phyloP scores from a whole-genome alignment of 306 rosid species.

The Echinosophora koreensis region DNA sequence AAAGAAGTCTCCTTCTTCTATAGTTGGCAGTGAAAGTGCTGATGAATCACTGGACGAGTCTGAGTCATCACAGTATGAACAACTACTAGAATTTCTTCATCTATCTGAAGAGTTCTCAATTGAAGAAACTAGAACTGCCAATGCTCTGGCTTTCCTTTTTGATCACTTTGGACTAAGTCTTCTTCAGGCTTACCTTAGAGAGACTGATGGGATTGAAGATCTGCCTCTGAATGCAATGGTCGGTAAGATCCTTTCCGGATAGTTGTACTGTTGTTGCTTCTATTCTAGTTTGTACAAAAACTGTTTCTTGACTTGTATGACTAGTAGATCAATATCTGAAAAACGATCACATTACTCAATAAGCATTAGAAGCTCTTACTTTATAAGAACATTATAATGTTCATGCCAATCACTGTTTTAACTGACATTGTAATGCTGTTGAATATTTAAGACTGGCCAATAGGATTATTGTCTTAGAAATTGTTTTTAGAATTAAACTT shows the following conservation, averaged over 20 bases:
- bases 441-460: constrained; percentile 15
- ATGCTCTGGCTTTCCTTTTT: constrained; percentile 83
- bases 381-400: constrained; percentile 1
- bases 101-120: constrained; percentile 74
- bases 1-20: constrained; percentile 72
- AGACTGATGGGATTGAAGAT: constrained; percentile 70
- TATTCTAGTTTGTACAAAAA: constrained; percentile 11
- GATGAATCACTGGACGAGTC: constrained; percentile 87
- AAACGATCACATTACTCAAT: not conserved
- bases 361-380: constrained; percentile 8
- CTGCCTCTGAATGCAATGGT: constrained; percentile 96
- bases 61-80: constrained; percentile 89
- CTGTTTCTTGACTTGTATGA: constrained; percentile 9
- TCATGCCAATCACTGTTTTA: not conserved
- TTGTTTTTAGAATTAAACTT: constrained; percentile 2
- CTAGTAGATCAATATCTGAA: constrained; percentile 11
- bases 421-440: constrained; percentile 34
- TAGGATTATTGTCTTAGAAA: constrained; percentile 6
- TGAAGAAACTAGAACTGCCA: constrained; percentile 78
- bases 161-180: constrained; percentile 92
- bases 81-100: constrained; percentile 79
- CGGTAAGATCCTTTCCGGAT: constrained; percentile 75
- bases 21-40: constrained; percentile 78
- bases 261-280: constrained; percentile 25
- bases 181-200: constrained; percentile 89